Evolutionary conservation across 495 filamentous ascomycete species (phyloP), one percentile per base, ranked within the genome.

Genomic region (Aspergillus ostianus): DNA sequence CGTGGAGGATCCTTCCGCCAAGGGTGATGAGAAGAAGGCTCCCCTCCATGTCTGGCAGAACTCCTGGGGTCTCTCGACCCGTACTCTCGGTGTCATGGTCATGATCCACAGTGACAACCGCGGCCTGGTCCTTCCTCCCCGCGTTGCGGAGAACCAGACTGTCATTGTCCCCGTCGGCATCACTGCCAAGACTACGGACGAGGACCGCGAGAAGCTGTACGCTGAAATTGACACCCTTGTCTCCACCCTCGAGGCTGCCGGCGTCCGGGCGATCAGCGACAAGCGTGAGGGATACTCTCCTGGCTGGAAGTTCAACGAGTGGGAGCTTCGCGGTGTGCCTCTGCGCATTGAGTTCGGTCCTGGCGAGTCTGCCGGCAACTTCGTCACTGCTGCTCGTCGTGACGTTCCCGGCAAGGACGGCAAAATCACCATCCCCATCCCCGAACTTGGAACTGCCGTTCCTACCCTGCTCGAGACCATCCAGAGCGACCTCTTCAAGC

Each of bases 231-330:
- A 90, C 47, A 82, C 83, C 26, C 77, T 98, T 46, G 82, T 82
- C 58, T 70, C 75, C 19, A 82, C 82, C 12, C 78, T 96, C 21
- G 81, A 79, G 69, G 86, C 82, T 51, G 84, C 82, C 30, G 85
- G 85, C 56, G 75, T 93, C 50, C 89, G 91, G 47, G 81, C 77
- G 41, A 84, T 91, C 47, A 84, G 85, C 58, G 94, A 98, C 72
- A 77, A 81, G 61, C 86, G 94, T 47, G 91, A 96, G 8, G 87
- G 85, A 58, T 92, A 96, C 79, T 93, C 90, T 58, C 92, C 94
- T 15, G 93, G 90, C 61, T 97, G 87, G 84, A 98, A 98, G 74
- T 97, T 98, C 82, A 94, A 94, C 79, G 90, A 98, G 76, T 96
- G 90, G 89, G 95, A 98, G 74, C 80, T 96, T 59, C 92, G 91